Evolutionary conservation across 164 flowering plant genomes (phyloP), one percentile per base, ranked within the genome.

Genomic region (Vitis riparia): DNA sequence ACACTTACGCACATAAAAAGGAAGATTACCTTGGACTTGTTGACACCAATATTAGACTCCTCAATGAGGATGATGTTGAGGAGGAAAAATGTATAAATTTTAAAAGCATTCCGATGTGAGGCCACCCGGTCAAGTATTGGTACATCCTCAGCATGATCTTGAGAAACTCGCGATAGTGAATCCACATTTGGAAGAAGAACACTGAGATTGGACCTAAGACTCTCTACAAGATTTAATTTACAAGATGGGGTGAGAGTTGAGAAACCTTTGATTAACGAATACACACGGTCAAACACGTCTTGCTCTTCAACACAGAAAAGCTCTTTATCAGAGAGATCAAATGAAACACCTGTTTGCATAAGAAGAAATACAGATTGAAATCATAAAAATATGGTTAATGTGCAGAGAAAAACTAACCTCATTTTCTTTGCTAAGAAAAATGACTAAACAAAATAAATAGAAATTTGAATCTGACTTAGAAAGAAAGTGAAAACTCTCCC

Each of bases 321-420:
- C 71, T 93, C 99, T 79, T 86, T 90, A 72, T 93, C 97, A n/a
- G 99, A 96, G 0, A 95, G 83, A 77, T 95, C 99, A 68, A 95
- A 95, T 0, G 91, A 85, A 11, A 93, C 85, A 5, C 92, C 99
- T 94, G 79, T 59, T 49, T 19, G 0, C 10, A 51, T 19, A 37
- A 15, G 44, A 37, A 37, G 44, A 37, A 37, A 37, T 37, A 37
- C 6, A 37, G 44, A 37, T 37, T 37, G 44, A 37, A 2, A 37
- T 37, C 7, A 6, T 6, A 37, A 37, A 37, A 37, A 3, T 37
- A 37, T 37, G 44, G 44, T 37, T 37, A 37, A 37, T 3, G 7
- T 37, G 44, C 44, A 37, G 0, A 37, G 44, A 37, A 37, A 37
- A 37, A 37, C 44, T 3, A 37, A 37, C 44, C 44, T 37, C 44